Evolutionary conservation across 306 rosid genomes (phyloP), one percentile per base, ranked within the genome.

Genomic region (Chamaecrista fasciculata): DNA sequence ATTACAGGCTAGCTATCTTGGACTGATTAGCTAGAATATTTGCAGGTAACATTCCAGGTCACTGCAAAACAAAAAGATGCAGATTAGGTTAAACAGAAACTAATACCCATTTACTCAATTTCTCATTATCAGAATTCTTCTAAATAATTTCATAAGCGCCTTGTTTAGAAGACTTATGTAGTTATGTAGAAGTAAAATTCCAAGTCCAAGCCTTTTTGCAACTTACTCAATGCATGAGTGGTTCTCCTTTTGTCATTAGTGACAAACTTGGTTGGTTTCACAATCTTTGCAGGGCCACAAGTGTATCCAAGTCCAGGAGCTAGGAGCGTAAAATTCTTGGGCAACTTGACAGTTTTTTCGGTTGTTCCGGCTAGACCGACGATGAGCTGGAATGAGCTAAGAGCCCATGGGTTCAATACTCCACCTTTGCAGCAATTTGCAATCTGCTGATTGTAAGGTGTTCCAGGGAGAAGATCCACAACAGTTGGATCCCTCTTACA

Each of bases 21-120:
- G 56, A 64, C 86, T 91, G 80, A 83, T 79, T 65, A 70, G 70
- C 81, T 86, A 50, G 99, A 94, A 76, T 91, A 94, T 1, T 92
- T 88, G 88, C 99, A 94, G 40, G 99, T 94, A 78, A 94, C 29
- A 58, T 94, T 94, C 99, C 99, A 94, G 61, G 99, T 94, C 99
- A 94, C 99, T 91, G 92, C 75, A 66, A n/a, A n/a, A 73, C 40
- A 82, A 80, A 26, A 76, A 78, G 33, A 70, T 31, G 25, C 67
- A 51, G 37, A 28, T 55, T 62, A 70, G 42, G 72, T 57, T 37
- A 70, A 70, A 75, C 14, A 72, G 46, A 47, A 31, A 8, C 37
- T 16, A 48, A 49, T 57, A 55, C n/a, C n/a, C n/a, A n/a, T n/a
- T n/a, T n/a, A n/a, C 20, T 44, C 67, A 4, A n/a, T 56, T 69